Evolutionary conservation across 495 filamentous ascomycete genomes (phyloP).

Genomic region (Hypoxylon intermedium): DNA sequence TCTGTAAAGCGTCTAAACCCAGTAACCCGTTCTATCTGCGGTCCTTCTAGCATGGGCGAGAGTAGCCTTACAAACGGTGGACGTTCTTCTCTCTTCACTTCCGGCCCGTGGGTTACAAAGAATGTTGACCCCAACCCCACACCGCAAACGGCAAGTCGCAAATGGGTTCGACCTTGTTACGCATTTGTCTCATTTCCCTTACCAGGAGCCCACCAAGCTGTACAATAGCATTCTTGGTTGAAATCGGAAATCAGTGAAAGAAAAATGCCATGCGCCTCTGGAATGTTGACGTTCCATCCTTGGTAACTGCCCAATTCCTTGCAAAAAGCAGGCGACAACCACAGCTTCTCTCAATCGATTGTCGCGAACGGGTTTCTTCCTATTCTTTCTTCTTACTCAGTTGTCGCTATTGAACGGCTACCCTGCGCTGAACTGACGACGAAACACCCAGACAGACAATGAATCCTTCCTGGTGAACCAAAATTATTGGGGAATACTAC

Average conservation of each 20-base stretch:
- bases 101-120: conserved; percentile 14
- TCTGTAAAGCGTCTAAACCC: too few relatives aligned
- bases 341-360: conserved; percentile 1
- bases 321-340: conserved; percentile 33
- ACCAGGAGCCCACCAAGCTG: background rate
- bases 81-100: conserved; percentile 9
- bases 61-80: background rate
- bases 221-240: conserved; percentile 44
- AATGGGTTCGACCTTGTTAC: conserved; percentile 4
- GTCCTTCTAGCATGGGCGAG: too few relatives aligned
- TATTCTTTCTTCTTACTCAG: conserved; percentile 23
- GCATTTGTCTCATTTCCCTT: conserved; percentile 33
- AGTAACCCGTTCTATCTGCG: too few relatives aligned
- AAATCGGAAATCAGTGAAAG: conserved; percentile 33
- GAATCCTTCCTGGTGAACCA: conserved; percentile 9
- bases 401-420: conserved; percentile 1
- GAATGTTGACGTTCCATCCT: conserved; percentile 34
- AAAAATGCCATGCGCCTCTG: conserved; percentile 20
- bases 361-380: conserved; percentile 21
- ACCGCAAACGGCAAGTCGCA: conserved; percentile 38
- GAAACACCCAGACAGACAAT: conserved; percentile 18
- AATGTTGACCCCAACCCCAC: conserved; percentile 18
- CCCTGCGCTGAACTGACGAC: conserved; percentile 7
- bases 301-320: conserved; percentile 26
- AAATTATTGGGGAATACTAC: conserved; percentile 6